Conservation (phyloP, 257 asterid genomes). For the Nicotiana benthamiana region DNA sequence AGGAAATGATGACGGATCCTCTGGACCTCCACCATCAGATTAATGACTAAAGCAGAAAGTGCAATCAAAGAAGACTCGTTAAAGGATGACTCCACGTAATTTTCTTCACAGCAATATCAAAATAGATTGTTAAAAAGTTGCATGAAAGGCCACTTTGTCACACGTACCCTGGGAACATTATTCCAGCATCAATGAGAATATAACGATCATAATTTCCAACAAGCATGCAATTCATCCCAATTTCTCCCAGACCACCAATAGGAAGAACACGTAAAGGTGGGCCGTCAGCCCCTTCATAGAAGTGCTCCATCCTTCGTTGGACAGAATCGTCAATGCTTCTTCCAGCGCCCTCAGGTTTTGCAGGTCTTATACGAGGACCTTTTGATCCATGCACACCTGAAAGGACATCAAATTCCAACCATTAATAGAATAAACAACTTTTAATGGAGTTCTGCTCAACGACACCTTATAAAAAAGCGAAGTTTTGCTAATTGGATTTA, state of each 20-base stretch:
- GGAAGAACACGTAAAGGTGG: constrained; percentile 93
- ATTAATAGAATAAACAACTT: background rate
- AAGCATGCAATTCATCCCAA: constrained; percentile 99
- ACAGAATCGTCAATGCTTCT: constrained; percentile 95
- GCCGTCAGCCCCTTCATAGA: constrained; percentile 92
- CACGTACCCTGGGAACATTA: constrained; percentile 96
- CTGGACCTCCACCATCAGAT: background rate
- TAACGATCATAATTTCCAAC: constrained; percentile 92
- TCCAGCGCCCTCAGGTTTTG: constrained; percentile 71
- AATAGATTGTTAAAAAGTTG: background rate
- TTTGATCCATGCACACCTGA: constrained; percentile 47
- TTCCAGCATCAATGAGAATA: constrained; percentile 93
- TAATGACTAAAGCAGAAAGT: background rate
- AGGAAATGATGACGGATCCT: background rate
- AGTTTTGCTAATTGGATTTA: background rate
- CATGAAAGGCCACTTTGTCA: background rate
- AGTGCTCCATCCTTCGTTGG: constrained; percentile 91
- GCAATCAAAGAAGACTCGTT: background rate
- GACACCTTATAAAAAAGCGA: background rate
- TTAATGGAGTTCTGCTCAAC: background rate
- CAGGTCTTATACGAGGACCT: constrained; percentile 48
- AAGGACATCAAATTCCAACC: background rate
- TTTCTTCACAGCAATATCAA: background rate
- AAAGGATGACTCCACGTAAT: background rate
- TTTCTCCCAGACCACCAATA: constrained; percentile 97